These are phyloP conservation scores for Colletotrichum ledebouriae DNA, from an alignment of 2,329 filamentous ascomycete genomes.

Conservation along the genomic window DNA sequence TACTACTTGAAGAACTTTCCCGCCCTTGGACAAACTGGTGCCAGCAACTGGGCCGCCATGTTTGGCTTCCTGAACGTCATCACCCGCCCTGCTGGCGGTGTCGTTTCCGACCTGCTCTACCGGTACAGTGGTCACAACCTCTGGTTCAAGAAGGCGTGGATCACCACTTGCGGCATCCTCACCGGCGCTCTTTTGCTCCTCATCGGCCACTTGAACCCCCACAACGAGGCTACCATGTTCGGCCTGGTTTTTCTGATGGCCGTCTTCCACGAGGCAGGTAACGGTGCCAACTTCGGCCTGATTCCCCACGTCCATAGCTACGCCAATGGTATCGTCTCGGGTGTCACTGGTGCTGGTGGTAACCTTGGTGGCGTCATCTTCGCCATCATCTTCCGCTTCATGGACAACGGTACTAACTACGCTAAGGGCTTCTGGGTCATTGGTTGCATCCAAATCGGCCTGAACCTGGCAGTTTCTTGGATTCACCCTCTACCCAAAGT, in stretches of 20 bases:
- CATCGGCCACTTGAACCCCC: slow-evolving; percentile 74
- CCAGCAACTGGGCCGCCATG: slow-evolving; percentile 76
- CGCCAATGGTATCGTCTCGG: slow-evolving; percentile 84
- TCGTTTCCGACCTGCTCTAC: slow-evolving; percentile 66
- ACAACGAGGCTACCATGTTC: slow-evolving; percentile 75
- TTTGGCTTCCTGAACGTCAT: slow-evolving; percentile 81
- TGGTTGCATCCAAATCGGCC: slow-evolving; percentile 78
- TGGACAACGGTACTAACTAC: slow-evolving; percentile 73
- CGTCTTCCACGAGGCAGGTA: slow-evolving; percentile 86
- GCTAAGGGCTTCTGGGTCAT: slow-evolving; percentile 84
- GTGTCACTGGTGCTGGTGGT: slow-evolving; percentile 82
- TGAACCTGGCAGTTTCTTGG: slow-evolving; percentile 75
- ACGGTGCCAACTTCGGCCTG: slow-evolving; percentile 88
- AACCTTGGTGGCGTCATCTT: slow-evolving; percentile 91
- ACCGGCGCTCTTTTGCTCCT: slow-evolving; percentile 72
- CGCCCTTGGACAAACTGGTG: slow-evolving; percentile 66
- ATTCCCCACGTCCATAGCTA: slow-evolving; percentile 88
- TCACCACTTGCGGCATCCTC: slow-evolving; percentile 71
- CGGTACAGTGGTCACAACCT: slow-evolving; percentile 52
- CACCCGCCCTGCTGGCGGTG: slow-evolving; percentile 75
- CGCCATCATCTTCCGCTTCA: slow-evolving; percentile 85
- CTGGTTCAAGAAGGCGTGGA: slow-evolving; percentile 68
- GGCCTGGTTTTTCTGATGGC: slow-evolving; percentile 83
- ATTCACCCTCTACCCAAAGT: slow-evolving; percentile 68
- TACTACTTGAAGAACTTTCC: slow-evolving; percentile 74